Percentiles rank a stretch among this genome's conserved stretches.
Evolutionary conservation across 2,329 filamentous ascomycete genomes (phyloP).

Genomic region (Xylariaceae sp.): DNA sequence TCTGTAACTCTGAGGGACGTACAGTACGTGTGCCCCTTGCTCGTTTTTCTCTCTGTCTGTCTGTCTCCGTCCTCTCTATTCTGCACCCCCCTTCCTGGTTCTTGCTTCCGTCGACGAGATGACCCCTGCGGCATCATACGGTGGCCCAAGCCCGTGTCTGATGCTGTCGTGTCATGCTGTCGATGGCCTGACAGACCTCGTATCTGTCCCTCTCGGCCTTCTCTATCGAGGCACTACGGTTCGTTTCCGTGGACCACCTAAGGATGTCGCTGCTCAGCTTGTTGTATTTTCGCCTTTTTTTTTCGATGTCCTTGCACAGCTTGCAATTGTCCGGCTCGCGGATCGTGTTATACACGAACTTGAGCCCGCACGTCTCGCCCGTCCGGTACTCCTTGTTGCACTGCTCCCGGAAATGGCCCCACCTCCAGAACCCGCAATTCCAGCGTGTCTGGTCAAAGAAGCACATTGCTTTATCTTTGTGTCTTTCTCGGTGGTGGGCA

Average conservation of each 20-base stretch:
- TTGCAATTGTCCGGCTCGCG: slow-evolving; percentile 64
- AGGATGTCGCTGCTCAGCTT: slow-evolving; percentile 71
- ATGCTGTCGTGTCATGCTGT: slow-evolving; percentile 40
- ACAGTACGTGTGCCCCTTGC: slow-evolving; percentile 1
- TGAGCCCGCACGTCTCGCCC: slow-evolving; percentile 93
- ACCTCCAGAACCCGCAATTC: slow-evolving; percentile 86
- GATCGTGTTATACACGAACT: slow-evolving; percentile 73
- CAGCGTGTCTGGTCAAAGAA: slow-evolving; percentile 91
- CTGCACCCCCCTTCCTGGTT: slow-evolving; percentile 3
- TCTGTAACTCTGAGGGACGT: slow-evolving; percentile 16
- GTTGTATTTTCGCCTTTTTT: slow-evolving; percentile 68
- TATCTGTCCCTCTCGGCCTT: slow-evolving; percentile 64
- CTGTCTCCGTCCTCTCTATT: not conserved
- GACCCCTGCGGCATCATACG: slow-evolving; percentile 26
- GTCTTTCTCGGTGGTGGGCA: slow-evolving; percentile 2
- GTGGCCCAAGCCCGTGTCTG: slow-evolving; percentile 36
- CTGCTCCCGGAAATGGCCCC: slow-evolving; percentile 87
- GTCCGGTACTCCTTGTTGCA: slow-evolving; percentile 94
- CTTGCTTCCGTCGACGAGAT: not conserved
- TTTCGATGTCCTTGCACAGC: slow-evolving; percentile 82
- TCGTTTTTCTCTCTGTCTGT: not conserved
- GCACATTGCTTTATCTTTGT: slow-evolving; percentile 59
- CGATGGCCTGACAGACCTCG: slow-evolving; percentile 57
- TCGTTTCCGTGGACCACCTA: slow-evolving; percentile 73
- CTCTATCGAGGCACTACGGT: slow-evolving; percentile 67